Conservation (phyloP, 768 basidiomycete genomes). For the Nevesoporus exiguus region DNA sequence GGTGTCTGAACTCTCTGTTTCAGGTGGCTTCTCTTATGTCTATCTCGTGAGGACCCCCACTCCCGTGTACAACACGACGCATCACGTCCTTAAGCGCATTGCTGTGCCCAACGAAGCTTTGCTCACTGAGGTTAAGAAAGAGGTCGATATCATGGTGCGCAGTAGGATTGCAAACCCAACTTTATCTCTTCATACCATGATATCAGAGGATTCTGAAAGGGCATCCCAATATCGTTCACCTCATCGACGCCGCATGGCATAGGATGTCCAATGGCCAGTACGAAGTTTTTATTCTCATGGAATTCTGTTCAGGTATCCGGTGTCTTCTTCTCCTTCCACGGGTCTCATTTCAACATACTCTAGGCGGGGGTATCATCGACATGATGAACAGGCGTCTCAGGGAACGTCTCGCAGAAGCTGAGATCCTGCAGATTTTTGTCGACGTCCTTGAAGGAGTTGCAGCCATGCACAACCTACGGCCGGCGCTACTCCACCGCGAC, state of each 20-base stretch:
- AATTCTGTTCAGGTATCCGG: slow-evolving; percentile 81
- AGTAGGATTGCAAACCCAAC: slow-evolving; percentile 9
- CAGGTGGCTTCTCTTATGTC: slow-evolving; percentile 97
- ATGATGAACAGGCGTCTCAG: slow-evolving; percentile 98
- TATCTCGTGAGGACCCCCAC: slow-evolving; percentile 87
- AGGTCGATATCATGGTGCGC: slow-evolving; percentile 97
- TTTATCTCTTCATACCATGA: slow-evolving; percentile 28
- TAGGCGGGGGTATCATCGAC: slow-evolving; percentile 98
- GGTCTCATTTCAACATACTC: slow-evolving; percentile 8
- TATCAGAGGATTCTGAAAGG: slow-evolving; percentile 82
- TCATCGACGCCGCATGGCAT: slow-evolving; percentile 94
- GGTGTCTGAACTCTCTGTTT: slow-evolving; percentile 13
- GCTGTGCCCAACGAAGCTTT: slow-evolving; percentile 87
- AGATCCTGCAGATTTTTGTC: slow-evolving; percentile 96
- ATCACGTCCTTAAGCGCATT: slow-evolving; percentile 96
- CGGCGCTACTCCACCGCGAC: slow-evolving; percentile 91
- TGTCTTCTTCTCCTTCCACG: not conserved
- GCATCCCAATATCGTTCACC: slow-evolving; percentile 92
- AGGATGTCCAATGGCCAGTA: slow-evolving; percentile 78
- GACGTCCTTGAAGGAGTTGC: slow-evolving; percentile 98
- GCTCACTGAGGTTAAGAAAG: slow-evolving; percentile 91
- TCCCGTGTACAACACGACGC: slow-evolving; percentile 87
- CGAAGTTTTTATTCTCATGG: slow-evolving; percentile 99
- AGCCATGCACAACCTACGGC: slow-evolving; percentile 91
- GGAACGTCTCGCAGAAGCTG: slow-evolving; percentile 90